Conservation (phyloP, 2,329 filamentous ascomycete species). For the Bipolaris oryzae region DNA sequence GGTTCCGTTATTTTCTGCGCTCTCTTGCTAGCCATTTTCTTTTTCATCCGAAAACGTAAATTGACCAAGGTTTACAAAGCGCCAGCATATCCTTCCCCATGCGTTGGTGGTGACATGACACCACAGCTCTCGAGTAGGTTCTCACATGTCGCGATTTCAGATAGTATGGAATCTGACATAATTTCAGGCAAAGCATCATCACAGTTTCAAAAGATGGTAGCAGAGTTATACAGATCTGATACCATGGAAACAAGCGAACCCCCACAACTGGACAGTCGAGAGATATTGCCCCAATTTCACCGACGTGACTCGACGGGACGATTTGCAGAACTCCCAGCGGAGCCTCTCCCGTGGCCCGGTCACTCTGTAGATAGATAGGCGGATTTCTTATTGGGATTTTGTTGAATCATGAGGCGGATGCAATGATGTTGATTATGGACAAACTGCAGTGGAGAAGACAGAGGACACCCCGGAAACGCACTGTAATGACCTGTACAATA, state of each 20-base stretch:
- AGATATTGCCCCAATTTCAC: slow-evolving; percentile 1
- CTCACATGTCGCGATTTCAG: not conserved
- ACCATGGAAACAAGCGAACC: slow-evolving; percentile 16
- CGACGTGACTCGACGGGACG: not conserved
- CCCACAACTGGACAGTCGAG: slow-evolving; percentile 15
- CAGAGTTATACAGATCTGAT: not conserved
- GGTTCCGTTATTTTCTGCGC: slow-evolving; percentile 25
- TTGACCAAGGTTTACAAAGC: slow-evolving; percentile 27
- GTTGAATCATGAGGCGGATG: not conserved
- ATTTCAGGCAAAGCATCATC: slow-evolving; percentile 1
- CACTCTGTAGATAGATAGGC: not conserved
- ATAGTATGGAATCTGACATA: not conserved
- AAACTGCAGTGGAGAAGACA: not conserved
- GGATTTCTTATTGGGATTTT: not conserved
- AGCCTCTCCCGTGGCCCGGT: slow-evolving; percentile 12
- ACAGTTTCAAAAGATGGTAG: slow-evolving; percentile 3
- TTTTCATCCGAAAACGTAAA: slow-evolving; percentile 20
- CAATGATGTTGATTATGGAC: not conserved
- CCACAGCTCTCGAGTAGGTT: slow-evolving; percentile 13
- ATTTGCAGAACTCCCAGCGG: slow-evolving; percentile 16
- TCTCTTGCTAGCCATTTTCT: slow-evolving; percentile 12
- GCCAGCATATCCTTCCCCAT: slow-evolving; percentile 32
- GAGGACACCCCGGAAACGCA: not conserved
- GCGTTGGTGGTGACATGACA: slow-evolving; percentile 34
- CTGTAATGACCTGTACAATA: not conserved